Evolutionary conservation across 768 basidiomycete species (phyloP), one percentile per base, ranked within the genome.

Genomic region (Harrya chromipes): DNA sequence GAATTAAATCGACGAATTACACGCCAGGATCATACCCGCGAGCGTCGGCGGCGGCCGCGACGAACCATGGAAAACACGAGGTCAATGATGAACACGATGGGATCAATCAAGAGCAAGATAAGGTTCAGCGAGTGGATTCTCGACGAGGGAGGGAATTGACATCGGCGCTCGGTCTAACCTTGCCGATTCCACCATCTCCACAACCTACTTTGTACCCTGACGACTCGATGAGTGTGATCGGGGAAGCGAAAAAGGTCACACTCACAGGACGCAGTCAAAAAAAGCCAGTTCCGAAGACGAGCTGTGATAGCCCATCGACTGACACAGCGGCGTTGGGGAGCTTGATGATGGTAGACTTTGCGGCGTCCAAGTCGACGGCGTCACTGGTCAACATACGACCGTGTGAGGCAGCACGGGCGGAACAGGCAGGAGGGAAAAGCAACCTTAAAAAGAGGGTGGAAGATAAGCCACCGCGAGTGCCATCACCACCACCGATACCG

Each of bases 401-500:
- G 4, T 55, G 36, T n/a, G 56, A 64, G 55, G 56, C 60, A 21
- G 58, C 58, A 6, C 57, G 56, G 23, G 64, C 67, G 65, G 39
- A 58, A 63, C 58, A 66, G 61, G 51, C 56, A 14, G 43, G 57
- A 49, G 55, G 59, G 52, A 65, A 61, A 60, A 54, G 54, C 26
- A 59, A 27, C 40, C 35, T 66, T 55, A 63, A 63, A 45, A 75
- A 61, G 52, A 61, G 63, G 68, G 67, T 62, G 24, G 74, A 76
- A 47, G 85, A 87, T 61, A 81, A 74, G 61, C 85, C 87, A 13
- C 87, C 87, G 12, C 79, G 84, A 2, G 86, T 90, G n/a, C 88
- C 88, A 4, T 86, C 86, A 4, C 88, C 88, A 3, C 85, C 85
- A 14, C 77, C 81, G 19, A 63, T 88, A 36, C 87, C 86, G 11